Evolutionary conservation across 441 rosid genomes (phyloP).

Genomic region (Croton setiger): DNA sequence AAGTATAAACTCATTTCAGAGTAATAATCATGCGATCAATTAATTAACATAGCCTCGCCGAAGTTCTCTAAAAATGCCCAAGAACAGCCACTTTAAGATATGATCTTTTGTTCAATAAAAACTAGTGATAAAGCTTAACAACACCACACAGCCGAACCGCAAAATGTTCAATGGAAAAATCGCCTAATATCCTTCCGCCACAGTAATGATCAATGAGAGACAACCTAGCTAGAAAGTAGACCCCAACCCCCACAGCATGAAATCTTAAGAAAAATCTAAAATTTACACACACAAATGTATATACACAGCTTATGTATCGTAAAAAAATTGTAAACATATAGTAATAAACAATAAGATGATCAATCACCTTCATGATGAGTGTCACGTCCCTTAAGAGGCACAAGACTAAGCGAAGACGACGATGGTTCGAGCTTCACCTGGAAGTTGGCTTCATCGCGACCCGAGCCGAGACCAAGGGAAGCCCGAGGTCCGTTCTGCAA

Average conservation of each 20-base stretch:
- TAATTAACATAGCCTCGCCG: background rate
- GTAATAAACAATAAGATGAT: background rate
- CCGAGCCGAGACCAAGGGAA: constrained; percentile 33
- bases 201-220: background rate
- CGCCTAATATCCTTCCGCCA: background rate
- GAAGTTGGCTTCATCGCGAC: constrained; percentile 41
- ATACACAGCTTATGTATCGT: background rate
- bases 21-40: background rate
- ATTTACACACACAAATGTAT: too few relatives aligned
- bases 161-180: background rate
- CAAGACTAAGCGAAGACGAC: constrained; percentile 47
- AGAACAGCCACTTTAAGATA: too few relatives aligned
- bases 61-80: too few relatives aligned
- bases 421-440: constrained; percentile 47
- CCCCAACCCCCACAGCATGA: too few relatives aligned
- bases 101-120: background rate
- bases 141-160: background rate
- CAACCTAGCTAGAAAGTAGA: too few relatives aligned
- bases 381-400: constrained; percentile 45
- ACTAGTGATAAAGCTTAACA: background rate
- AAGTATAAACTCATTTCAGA: background rate
- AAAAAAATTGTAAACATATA: background rate
- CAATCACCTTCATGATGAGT: constrained; percentile 59
- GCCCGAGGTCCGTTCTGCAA: constrained; percentile 48
- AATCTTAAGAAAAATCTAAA: too few relatives aligned